phyloP scores from a whole-genome alignment of 2,329 filamentous ascomycete species.

The Colletotrichum cordylinicola region DNA sequence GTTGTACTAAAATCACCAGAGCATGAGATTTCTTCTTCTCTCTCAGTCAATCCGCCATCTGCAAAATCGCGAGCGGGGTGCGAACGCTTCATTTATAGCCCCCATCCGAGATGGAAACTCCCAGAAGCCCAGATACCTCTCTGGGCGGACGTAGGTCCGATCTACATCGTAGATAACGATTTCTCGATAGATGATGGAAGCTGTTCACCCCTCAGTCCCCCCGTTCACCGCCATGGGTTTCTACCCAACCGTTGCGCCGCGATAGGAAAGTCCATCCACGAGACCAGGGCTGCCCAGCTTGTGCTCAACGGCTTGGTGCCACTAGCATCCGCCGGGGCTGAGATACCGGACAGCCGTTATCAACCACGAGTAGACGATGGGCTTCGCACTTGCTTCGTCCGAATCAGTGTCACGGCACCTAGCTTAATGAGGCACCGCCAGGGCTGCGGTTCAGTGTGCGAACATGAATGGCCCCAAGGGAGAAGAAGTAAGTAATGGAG shows the following conservation, averaged over 20 bases:
- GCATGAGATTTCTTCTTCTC: background rate
- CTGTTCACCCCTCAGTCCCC: background rate
- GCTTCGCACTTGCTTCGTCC: background rate
- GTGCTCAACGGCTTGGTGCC: background rate
- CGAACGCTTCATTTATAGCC: conserved; percentile 1
- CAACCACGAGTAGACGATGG: background rate
- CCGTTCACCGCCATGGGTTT: conserved; percentile 11
- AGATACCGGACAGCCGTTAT: conserved; percentile 1
- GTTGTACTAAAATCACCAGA: background rate
- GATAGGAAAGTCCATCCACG: conserved; percentile 21
- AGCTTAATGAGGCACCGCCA: background rate
- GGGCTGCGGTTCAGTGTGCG: background rate
- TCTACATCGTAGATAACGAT: conserved; percentile 14
- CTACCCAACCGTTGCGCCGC: conserved; percentile 7
- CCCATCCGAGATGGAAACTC: background rate
- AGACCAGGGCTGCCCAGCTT: conserved; percentile 13
- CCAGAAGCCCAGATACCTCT: background rate
- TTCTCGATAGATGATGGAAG: background rate
- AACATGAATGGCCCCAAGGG: background rate
- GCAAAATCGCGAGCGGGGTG: too few relatives aligned
- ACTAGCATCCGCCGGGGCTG: background rate
- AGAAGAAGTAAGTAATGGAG: background rate
- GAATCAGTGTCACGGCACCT: background rate
- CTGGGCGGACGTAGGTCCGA: background rate
- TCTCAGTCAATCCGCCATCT: too few relatives aligned